These are phyloP conservation scores for Wickerhamomyces ciferrii DNA, from an alignment of 805 yeast genomes.

Conservation along the genomic window DNA sequence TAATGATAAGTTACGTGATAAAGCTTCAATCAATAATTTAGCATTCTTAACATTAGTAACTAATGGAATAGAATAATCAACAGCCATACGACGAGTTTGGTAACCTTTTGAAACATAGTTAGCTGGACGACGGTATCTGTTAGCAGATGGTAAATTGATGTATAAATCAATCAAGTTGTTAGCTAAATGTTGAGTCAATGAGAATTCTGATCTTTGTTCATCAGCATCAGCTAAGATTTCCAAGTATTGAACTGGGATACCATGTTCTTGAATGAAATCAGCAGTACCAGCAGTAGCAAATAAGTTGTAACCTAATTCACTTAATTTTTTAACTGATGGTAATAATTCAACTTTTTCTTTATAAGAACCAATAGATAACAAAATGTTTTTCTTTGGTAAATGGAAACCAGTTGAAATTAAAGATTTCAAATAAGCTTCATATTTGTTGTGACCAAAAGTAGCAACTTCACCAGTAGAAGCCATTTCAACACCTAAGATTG, in stretches of 20 bases:
- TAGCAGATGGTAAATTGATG: slow-evolving; percentile 93
- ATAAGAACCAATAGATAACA: slow-evolving; percentile 92
- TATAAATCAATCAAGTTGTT: slow-evolving; percentile 94
- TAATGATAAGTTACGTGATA: slow-evolving; percentile 60
- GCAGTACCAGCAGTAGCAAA: slow-evolving; percentile 99
- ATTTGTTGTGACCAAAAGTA: slow-evolving; percentile 90
- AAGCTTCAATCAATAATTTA: slow-evolving; percentile 91
- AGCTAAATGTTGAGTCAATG: slow-evolving; percentile 93
- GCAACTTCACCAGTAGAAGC: slow-evolving; percentile 99
- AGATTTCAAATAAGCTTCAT: slow-evolving; percentile 95
- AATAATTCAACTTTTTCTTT: slow-evolving; percentile 92
- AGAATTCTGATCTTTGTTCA: slow-evolving; percentile 87
- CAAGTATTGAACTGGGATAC: slow-evolving; percentile 88
- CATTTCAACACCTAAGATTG: slow-evolving; percentile 97
- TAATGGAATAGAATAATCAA: slow-evolving; percentile 95
- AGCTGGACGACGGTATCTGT: slow-evolving; percentile 98
- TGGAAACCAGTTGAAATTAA: slow-evolving; percentile 93
- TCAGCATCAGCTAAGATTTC: slow-evolving; percentile 74
- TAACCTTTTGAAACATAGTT: slow-evolving; percentile 97
- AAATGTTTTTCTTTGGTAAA: slow-evolving; percentile 89
- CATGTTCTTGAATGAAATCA: slow-evolving; percentile 94
- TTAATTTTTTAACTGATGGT: slow-evolving; percentile 77
- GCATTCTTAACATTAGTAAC: slow-evolving; percentile 98
- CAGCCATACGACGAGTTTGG: slow-evolving; percentile 99
- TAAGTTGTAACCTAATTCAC: slow-evolving; percentile 80